Evolutionary conservation across 1,284 basidiomycete genomes (phyloP).

Genomic region (Irpex lacteus): DNA sequence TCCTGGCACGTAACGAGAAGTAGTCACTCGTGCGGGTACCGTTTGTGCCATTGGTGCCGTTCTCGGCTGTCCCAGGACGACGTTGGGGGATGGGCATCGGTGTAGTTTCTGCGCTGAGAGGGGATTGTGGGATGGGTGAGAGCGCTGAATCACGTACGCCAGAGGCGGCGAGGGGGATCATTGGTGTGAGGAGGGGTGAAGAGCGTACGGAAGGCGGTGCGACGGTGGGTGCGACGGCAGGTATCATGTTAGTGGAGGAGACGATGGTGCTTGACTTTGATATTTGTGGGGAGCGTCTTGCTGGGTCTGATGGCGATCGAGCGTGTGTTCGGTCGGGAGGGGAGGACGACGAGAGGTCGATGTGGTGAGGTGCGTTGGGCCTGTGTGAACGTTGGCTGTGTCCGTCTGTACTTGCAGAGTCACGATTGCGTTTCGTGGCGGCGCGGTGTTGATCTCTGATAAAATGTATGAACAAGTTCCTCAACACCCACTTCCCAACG

Average conservation of each 20-base stretch:
- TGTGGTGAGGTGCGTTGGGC: conserved; percentile 25
- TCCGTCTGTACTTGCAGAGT: conserved; percentile 20
- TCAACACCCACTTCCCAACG: conserved; percentile 76
- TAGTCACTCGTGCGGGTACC: conserved; percentile 42
- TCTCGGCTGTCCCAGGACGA: conserved; percentile 13
- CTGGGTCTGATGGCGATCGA: conserved; percentile 31
- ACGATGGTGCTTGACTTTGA: conserved; percentile 37
- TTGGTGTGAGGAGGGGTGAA: conserved; percentile 53
- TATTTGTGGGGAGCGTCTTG: conserved; percentile 12
- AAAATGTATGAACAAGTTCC: conserved; percentile 72
- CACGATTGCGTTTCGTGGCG: conserved; percentile 33
- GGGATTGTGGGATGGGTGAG: conserved; percentile 36
- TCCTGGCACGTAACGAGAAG: conserved; percentile 43
- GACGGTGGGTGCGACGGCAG: conserved; percentile 56
- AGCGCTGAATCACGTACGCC: conserved; percentile 25
- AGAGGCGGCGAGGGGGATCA: conserved; percentile 47
- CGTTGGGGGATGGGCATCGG: conserved; percentile 24
- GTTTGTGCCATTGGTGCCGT: conserved; percentile 14
- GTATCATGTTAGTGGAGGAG: conserved; percentile 60
- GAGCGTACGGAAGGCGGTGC: conserved; percentile 37
- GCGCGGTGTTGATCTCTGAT: conserved; percentile 60
- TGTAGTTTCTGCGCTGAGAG: conserved; percentile 28
- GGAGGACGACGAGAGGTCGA: conserved; percentile 28
- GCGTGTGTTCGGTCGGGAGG: conserved; percentile 19
- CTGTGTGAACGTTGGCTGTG: conserved; percentile 23